Base-by-base conservation (phyloP, 768 basidiomycete species). In the Daedalea quercina region DNA sequence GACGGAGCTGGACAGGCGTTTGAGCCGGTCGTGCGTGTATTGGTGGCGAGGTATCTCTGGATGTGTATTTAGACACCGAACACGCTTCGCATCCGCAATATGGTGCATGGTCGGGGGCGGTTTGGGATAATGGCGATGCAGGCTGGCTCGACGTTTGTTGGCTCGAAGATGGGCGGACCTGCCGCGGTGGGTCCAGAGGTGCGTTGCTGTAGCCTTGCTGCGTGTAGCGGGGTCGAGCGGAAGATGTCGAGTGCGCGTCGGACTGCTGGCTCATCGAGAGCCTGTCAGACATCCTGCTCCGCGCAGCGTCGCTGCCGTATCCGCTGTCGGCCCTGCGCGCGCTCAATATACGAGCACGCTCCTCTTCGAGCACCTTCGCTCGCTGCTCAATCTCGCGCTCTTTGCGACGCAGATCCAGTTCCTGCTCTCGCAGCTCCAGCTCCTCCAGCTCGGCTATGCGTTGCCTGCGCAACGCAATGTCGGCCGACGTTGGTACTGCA, bases 71-170 rank as follows among this genome's bases (percentile, higher is more conserved):
- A 45, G 69, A 67, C 12, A 76, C 71, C 3, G 85, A 84, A 59
- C 85, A 87, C 0, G 72, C 66, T 50, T 80, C 80, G 59, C 85
- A 87, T 15, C 83, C 83, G 52, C 85, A 88, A 59, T 77, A 82
- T 0, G 80, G 74, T 1, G 81, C 80, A 55, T 88, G 85, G 8
- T 71, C 67, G 4, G 37, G 6, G 9, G 66, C 63, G 13, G 66
- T 54, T 9, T 50, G 59, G 20, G 46, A 20, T 61, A 65, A 24
- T 55, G 57, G 31, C 57, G 65, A 61, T 1, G 64, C 52, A 3
- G 60, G 56, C 44, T 61, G 59, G 37, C 64, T 59, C 1, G 65
- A 57, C 3, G 60, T 55, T 13, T 48, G 55, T 20, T 66, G 65
- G 19, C 54, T 33, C 3, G 61, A 50, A 22, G 24, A 51, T 28